These are phyloP conservation scores for Xylariaceae sp. DNA, from an alignment of 2,329 filamentous ascomycete genomes.

Conservation along the genomic window DNA sequence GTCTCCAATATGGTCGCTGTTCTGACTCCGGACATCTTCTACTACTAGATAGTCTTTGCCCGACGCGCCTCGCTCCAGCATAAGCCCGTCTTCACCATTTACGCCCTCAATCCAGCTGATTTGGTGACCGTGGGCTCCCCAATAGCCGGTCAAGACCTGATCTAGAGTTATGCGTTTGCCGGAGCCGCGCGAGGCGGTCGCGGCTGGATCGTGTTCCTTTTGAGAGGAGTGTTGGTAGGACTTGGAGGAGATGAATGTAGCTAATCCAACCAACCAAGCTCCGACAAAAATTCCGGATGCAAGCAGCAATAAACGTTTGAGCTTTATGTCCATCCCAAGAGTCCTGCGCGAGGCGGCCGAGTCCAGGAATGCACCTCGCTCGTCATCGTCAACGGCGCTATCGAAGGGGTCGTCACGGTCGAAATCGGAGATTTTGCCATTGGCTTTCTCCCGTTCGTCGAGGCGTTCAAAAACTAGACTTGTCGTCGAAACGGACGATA, in stretches of 20 bases:
- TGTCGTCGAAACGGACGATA: slow-evolving; percentile 82
- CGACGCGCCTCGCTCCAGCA: slow-evolving; percentile 73
- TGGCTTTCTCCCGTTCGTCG: slow-evolving; percentile 58
- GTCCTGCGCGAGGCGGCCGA: slow-evolving; percentile 47
- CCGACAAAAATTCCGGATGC: slow-evolving; percentile 66
- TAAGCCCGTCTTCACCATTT: slow-evolving; percentile 79
- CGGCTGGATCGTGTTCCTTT: slow-evolving; percentile 71
- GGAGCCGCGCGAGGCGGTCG: slow-evolving; percentile 64
- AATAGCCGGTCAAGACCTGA: slow-evolving; percentile 71
- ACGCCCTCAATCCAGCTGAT: slow-evolving; percentile 81
- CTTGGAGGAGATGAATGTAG: slow-evolving; percentile 69
- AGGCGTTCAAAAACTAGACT: slow-evolving; percentile 83
- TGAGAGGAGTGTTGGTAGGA: slow-evolving; percentile 69
- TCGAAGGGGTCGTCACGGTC: slow-evolving; percentile 56
- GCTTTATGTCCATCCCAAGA: slow-evolving; percentile 69
- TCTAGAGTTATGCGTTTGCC: slow-evolving; percentile 78
- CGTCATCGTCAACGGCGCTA: slow-evolving; percentile 49
- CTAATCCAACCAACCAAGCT: slow-evolving; percentile 72
- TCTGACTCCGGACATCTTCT: slow-evolving; percentile 76
- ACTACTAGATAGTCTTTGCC: slow-evolving; percentile 82
- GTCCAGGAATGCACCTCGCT: slow-evolving; percentile 61
- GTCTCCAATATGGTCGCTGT: slow-evolving; percentile 49
- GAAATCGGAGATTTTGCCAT: slow-evolving; percentile 45
- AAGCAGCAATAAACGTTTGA: slow-evolving; percentile 69
- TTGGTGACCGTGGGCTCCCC: slow-evolving; percentile 66